A percentile compares a stretch with the other conserved stretches of the same genome.
Conservation (phyloP, 2,329 filamentous ascomycete species). For the Trichophyton benhamiae region DNA sequence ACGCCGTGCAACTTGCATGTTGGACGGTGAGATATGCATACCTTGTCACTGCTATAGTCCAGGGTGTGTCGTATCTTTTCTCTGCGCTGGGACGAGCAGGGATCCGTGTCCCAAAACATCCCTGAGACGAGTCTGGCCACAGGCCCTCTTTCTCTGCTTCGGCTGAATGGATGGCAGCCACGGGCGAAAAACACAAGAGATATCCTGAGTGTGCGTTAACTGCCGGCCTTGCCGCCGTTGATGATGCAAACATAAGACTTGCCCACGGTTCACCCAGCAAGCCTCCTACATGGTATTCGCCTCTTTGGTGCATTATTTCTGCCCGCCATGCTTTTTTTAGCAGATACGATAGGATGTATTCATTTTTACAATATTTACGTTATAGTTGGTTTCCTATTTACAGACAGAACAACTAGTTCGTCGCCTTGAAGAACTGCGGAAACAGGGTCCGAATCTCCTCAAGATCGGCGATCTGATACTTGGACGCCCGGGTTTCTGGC, state of each 20-base stretch:
- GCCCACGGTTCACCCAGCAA: background rate
- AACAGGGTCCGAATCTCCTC: slow-evolving; percentile 64
- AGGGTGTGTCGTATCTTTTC: background rate
- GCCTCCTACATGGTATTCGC: background rate
- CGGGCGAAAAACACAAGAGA: background rate
- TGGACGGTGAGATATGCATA: no score
- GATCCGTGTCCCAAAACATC: background rate
- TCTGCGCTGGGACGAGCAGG: slow-evolving; percentile 11
- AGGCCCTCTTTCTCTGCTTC: background rate
- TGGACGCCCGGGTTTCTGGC: slow-evolving; percentile 53
- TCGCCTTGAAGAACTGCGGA: slow-evolving; percentile 67
- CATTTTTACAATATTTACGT: background rate
- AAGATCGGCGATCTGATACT: slow-evolving; percentile 63
- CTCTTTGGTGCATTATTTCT: background rate
- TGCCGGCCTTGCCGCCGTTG: background rate
- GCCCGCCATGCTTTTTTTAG: no score
- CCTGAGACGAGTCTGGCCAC: background rate
- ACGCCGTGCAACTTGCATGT: no score
- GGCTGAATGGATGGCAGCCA: background rate
- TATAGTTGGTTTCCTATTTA: no score
- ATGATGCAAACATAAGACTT: background rate
- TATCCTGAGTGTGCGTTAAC: no score
- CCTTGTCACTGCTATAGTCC: background rate
- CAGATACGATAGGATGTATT: no score
- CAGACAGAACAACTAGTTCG: background rate